Evolutionary conservation across 176 grass and related monocot genomes (phyloP).

Genomic region (Chrysopogon serrulatus): DNA sequence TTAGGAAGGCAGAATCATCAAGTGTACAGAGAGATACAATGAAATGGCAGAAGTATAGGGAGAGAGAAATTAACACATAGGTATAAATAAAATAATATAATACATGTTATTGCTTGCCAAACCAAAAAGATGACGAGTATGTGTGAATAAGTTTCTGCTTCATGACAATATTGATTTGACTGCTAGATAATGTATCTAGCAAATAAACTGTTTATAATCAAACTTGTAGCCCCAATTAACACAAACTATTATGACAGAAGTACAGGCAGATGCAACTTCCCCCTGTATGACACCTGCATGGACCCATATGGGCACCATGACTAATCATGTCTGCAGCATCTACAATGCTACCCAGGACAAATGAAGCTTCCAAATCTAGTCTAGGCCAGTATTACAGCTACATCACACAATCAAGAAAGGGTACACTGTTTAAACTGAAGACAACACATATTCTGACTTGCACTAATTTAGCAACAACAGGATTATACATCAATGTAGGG

Average conservation of each 20-base stretch:
- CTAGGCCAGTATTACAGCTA: background rate
- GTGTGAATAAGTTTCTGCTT: background rate
- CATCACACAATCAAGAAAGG: background rate
- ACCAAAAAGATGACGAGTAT: background rate
- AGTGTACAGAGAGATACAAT: background rate
- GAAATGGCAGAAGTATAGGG: background rate
- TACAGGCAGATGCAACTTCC: background rate
- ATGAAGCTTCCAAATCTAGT: background rate
- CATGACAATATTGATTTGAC: background rate
- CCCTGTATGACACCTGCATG: background rate
- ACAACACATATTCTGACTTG: background rate
- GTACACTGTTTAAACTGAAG: background rate
- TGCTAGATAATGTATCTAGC: background rate
- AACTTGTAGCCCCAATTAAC: background rate
- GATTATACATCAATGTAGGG: background rate
- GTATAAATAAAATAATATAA: background rate
- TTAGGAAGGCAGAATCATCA: background rate
- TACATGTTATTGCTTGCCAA: background rate
- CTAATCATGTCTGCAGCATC: background rate
- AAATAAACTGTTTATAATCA: background rate
- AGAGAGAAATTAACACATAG: no score
- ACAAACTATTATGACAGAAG: background rate
- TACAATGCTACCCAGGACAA: background rate
- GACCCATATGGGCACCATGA: background rate
- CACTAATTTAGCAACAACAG: constrained; percentile 8